These are phyloP conservation scores for Mallotus japonicus DNA, from an alignment of 441 rosid species.

Conservation along the genomic window DNA sequence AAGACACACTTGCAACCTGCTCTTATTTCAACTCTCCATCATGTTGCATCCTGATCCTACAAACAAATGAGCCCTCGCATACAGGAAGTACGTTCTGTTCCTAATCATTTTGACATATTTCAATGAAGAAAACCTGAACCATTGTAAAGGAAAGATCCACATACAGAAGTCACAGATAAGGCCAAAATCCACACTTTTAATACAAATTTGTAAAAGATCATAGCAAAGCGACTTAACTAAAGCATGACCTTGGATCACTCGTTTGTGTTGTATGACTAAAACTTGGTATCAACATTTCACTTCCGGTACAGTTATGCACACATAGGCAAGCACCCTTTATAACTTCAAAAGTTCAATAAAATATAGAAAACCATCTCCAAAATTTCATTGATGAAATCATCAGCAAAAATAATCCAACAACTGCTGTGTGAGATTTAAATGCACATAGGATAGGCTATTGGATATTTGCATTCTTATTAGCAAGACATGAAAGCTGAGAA, in stretches of 20 bases:
- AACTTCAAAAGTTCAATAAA: neutral
- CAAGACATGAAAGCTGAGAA: neutral
- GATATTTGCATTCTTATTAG: neutral
- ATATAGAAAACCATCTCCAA: neutral
- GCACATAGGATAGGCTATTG: neutral
- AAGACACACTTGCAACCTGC: neutral
- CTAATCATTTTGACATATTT: too few relatives aligned
- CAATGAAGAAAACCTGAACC: too few relatives aligned
- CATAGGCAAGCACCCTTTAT: neutral
- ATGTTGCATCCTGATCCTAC: neutral
- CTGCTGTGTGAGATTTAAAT: neutral
- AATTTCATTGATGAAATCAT: neutral
- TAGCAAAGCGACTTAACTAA: neutral
- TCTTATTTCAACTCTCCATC: neutral
- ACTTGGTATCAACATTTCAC: neutral
- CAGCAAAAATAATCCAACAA: neutral
- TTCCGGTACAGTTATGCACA: neutral
- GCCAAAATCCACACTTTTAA: neutral
- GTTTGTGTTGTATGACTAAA: neutral
- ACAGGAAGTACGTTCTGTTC: neutral
- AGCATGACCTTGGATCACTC: neutral
- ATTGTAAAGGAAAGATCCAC: too few relatives aligned
- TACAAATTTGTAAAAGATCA: too few relatives aligned
- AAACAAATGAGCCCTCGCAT: neutral
- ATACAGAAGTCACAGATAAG: neutral